Evolutionary conservation across 495 filamentous ascomycete genomes (phyloP).

Genomic region (Trypethelium eluteriae): DNA sequence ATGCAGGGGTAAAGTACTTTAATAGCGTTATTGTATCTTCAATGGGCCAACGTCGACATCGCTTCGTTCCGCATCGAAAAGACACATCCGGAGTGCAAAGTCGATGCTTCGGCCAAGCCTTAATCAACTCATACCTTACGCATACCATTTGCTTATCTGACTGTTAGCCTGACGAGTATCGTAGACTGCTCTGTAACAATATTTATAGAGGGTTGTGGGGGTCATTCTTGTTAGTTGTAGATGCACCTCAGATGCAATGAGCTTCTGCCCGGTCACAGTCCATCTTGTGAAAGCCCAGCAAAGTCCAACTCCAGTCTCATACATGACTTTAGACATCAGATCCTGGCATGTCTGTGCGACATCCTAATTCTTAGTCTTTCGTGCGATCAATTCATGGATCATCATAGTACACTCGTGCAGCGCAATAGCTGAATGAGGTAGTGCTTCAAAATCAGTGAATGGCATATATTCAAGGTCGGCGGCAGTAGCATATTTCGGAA

Average conservation of each 20-base stretch:
- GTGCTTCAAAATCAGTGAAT: not conserved
- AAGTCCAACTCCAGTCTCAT: not conserved
- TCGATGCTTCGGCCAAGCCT: not conserved
- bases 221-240: no score
- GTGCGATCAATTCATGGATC: not conserved
- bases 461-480: not conserved
- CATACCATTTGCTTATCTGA: no score
- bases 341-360: not conserved
- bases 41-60: not conserved
- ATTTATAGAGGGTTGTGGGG: no score
- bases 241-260: not conserved
- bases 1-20: no score
- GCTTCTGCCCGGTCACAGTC: not conserved
- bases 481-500: not conserved
- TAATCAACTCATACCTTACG: no score
- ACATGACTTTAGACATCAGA: not conserved
- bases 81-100: not conserved
- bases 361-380: not conserved
- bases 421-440: not conserved
- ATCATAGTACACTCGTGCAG: not conserved
- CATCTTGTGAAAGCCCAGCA: not conserved
- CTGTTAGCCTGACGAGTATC: no score
- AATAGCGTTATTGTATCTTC: no score
- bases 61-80: constrained; percentile 1
- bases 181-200: no score